Conservation (phyloP, 805 yeast genomes). For the Peterozyma toletana region DNA sequence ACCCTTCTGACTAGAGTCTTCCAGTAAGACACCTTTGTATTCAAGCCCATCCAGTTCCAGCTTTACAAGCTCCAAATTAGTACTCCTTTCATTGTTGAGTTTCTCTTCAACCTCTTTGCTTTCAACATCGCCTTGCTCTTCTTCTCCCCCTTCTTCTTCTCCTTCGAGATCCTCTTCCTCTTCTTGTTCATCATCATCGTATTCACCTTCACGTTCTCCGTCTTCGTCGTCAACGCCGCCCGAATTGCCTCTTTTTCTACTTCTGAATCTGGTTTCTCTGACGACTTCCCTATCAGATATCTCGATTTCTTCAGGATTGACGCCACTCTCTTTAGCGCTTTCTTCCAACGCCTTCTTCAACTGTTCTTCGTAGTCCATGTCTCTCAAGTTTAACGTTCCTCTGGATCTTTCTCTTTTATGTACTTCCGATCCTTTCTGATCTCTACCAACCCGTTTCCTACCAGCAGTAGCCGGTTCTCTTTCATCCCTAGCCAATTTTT, state of each 20-base stretch:
- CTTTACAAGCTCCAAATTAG: too few relatives aligned
- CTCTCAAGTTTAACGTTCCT: conserved; percentile 14
- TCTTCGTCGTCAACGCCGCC: conserved; percentile 7
- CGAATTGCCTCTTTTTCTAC: conserved; percentile 13
- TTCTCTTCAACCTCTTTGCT: too few relatives aligned
- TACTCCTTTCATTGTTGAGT: too few relatives aligned
- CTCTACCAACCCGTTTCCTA: neutral
- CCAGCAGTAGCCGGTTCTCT: conserved; percentile 14
- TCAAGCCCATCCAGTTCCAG: too few relatives aligned
- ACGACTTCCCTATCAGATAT: conserved; percentile 22
- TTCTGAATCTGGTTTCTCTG: conserved; percentile 17
- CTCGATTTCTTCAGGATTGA: conserved; percentile 26
- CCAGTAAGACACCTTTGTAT: neutral
- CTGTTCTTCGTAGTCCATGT: conserved; percentile 26
- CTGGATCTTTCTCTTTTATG: conserved; percentile 16
- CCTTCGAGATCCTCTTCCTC: neutral
- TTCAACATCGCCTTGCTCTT: too few relatives aligned
- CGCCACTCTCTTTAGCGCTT: conserved; percentile 45
- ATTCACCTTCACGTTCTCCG: neutral
- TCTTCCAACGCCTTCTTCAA: conserved; percentile 44
- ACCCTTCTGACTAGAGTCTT: neutral
- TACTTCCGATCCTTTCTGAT: neutral
- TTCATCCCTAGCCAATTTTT: conserved; percentile 11
- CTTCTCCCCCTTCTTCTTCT: conserved; percentile 7
- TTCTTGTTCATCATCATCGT: conserved; percentile 2